Percentiles rank a stretch among this genome's conserved stretches.
phyloP scores from a whole-genome alignment of 2,329 filamentous ascomycete genomes.

The Hypoxylon sp. region DNA sequence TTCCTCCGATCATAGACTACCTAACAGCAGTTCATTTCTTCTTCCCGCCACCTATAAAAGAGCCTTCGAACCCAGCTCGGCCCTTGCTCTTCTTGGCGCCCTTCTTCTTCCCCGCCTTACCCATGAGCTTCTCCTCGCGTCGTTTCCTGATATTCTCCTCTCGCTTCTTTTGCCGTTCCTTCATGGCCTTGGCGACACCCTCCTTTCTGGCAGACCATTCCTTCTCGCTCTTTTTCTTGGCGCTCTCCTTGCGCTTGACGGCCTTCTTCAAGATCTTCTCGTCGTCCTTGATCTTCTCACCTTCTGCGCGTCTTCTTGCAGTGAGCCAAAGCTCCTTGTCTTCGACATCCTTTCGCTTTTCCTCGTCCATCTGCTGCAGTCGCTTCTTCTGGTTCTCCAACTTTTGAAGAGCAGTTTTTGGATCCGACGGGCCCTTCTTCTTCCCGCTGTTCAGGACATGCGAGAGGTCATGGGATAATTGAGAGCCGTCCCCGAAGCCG shows the following conservation, averaged over 20 bases:
- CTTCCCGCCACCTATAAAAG: slow-evolving; percentile 71
- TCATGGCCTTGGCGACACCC: slow-evolving; percentile 80
- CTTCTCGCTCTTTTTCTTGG: slow-evolving; percentile 91
- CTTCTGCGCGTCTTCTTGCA: slow-evolving; percentile 88
- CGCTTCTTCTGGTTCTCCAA: slow-evolving; percentile 89
- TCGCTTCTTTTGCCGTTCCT: slow-evolving; percentile 84
- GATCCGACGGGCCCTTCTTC: slow-evolving; percentile 86
- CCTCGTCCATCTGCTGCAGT: slow-evolving; percentile 78
- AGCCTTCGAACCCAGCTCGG: slow-evolving; percentile 74
- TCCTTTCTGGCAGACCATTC: slow-evolving; percentile 84
- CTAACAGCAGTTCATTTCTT: slow-evolving; percentile 49
- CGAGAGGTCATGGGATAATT: slow-evolving; percentile 78
- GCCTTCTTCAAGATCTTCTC: slow-evolving; percentile 91
- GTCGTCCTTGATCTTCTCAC: slow-evolving; percentile 89
- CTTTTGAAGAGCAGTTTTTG: slow-evolving; percentile 86
- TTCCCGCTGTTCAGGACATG: slow-evolving; percentile 75
- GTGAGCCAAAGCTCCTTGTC: slow-evolving; percentile 97
- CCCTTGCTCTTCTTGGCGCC: slow-evolving; percentile 61
- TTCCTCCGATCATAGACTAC: neutral
- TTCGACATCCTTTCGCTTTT: slow-evolving; percentile 86
- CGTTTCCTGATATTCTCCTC: slow-evolving; percentile 83
- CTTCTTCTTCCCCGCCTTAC: slow-evolving; percentile 70
- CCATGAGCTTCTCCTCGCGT: slow-evolving; percentile 76
- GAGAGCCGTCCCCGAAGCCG: slow-evolving; percentile 88
- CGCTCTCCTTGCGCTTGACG: slow-evolving; percentile 89